Evolutionary conservation across 768 basidiomycete species (phyloP), one percentile per base, ranked within the genome.

Genomic region (Rhizopogon vesiculosus): DNA sequence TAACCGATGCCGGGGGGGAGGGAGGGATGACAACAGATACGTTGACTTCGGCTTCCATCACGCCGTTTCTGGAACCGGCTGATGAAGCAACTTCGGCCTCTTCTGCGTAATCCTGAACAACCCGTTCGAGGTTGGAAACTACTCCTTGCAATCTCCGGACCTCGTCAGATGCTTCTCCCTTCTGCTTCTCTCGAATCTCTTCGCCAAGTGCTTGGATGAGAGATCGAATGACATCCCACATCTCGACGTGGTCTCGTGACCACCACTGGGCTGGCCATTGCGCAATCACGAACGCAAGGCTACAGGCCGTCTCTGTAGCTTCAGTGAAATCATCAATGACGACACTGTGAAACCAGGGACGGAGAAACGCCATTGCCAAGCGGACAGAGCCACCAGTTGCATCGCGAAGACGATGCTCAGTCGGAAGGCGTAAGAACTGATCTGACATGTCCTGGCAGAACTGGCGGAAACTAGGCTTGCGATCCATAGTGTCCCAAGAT

Each of bases 401-500:
- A 63, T 88, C 87, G 35, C 81, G 79, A 54, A 87, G 69, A 29
- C 82, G 82, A 44, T 74, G 72, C 53, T 87, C 85, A 31, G 75
- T 61, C 1, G 83, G 71, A 54, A 82, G 74, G 43, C 72, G 77
- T 46, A 83, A 68, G 71, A 89, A 91, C 31, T 77, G 76, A 45
- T 78, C 79, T 3, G 86, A 80, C 77, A 86, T 83, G 18, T 82
- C 80, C 62, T 81, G 81, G 70, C 87, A 90, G 68, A 91, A 91
- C 55, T 81, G 78, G 42, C 81, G 82, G 70, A 81, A 91, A 66
- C 74, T 83, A 16, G 78, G 72, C 63, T 85, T 87, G 65, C 78
- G 79, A 42, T 76, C 76, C 9, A 77, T 73, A 59, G 81, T 83
- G 57, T 85, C 79, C 87, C 87, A 78, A 18, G 74, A 66, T 25